Conservation (phyloP, 805 yeast species). For the Lipomyces lipofer region DNA sequence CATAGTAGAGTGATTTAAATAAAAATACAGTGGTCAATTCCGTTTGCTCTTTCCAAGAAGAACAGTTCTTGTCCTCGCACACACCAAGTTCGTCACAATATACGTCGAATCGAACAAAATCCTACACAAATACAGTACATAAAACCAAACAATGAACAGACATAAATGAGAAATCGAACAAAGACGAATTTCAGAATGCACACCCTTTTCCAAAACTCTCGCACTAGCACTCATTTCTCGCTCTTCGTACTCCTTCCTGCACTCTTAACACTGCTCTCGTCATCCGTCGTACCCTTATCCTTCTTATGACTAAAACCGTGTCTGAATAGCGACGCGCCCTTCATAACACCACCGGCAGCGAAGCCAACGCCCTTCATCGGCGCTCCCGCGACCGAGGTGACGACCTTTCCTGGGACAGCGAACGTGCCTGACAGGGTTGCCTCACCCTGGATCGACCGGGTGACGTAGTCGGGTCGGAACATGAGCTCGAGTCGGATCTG, state of each 20-base stretch:
- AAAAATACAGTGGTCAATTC: too few relatives aligned
- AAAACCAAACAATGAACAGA: too few relatives aligned
- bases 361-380: slow-evolving; percentile 54
- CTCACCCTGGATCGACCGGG: slow-evolving; percentile 25
- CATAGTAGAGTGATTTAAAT: too few relatives aligned
- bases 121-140: too few relatives aligned
- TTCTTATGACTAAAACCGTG: slow-evolving; percentile 13
- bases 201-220: too few relatives aligned
- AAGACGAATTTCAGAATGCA: too few relatives aligned
- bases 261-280: slow-evolving; percentile 16
- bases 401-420: slow-evolving; percentile 43
- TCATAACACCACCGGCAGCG: slow-evolving; percentile 47
- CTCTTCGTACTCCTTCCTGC: slow-evolving; percentile 9
- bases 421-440: slow-evolving; percentile 30
- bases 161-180: too few relatives aligned
- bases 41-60: too few relatives aligned
- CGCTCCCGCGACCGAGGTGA: slow-evolving; percentile 52
- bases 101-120: too few relatives aligned
- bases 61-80: too few relatives aligned
- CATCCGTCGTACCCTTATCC: slow-evolving; percentile 13
- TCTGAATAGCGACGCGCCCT: slow-evolving; percentile 28
- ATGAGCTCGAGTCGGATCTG: slow-evolving; percentile 55
- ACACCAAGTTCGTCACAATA: too few relatives aligned
- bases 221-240: too few relatives aligned
- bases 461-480: slow-evolving; percentile 71